These are phyloP conservation scores for Botrytis galanthina DNA, from an alignment of 2,329 filamentous ascomycete genomes.

Conservation along the genomic window DNA sequence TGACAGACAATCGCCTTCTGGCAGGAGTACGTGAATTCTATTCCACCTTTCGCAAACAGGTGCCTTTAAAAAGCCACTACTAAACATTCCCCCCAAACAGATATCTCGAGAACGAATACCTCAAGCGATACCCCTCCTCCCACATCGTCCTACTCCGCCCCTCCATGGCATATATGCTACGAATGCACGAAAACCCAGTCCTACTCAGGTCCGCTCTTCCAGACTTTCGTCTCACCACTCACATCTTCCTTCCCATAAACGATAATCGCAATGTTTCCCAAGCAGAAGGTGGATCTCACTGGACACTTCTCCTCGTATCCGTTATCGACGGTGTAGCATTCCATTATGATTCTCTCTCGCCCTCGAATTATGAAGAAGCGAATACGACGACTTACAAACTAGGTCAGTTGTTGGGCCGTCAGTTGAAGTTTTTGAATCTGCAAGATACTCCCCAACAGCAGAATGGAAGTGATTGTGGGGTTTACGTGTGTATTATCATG, in stretches of 20 bases:
- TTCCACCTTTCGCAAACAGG: conserved; percentile 2
- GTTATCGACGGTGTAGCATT: conserved; percentile 88
- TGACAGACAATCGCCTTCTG: conserved; percentile 88
- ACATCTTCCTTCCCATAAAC: conserved; percentile 95
- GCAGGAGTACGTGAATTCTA: conserved; percentile 71
- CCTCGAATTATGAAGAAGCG: conserved; percentile 74
- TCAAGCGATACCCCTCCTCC: conserved; percentile 75
- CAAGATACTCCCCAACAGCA: conserved; percentile 86
- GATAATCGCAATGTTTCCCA: conserved; percentile 73
- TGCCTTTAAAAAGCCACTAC: conserved; percentile 27
- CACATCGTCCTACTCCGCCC: conserved; percentile 89
- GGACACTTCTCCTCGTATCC: conserved; percentile 88
- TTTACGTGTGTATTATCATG: conserved; percentile 96
- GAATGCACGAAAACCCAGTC: conserved; percentile 63
- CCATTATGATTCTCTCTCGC: conserved; percentile 87
- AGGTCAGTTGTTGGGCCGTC: conserved; percentile 61
- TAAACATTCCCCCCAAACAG: conserved; percentile 39
- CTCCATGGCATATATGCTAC: conserved; percentile 87
- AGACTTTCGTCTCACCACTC: conserved; percentile 75
- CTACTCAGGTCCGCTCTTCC: conserved; percentile 68
- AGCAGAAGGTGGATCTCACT: conserved; percentile 90
- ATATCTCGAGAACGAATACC: conserved; percentile 86
- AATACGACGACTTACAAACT: conserved; percentile 68
- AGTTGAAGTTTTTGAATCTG: conserved; percentile 74
- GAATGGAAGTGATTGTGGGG: conserved; percentile 89